Evolutionary conservation across 1,284 basidiomycete species (phyloP), one percentile per base, ranked within the genome.

Genomic region (Singerocomus inundabilis): DNA sequence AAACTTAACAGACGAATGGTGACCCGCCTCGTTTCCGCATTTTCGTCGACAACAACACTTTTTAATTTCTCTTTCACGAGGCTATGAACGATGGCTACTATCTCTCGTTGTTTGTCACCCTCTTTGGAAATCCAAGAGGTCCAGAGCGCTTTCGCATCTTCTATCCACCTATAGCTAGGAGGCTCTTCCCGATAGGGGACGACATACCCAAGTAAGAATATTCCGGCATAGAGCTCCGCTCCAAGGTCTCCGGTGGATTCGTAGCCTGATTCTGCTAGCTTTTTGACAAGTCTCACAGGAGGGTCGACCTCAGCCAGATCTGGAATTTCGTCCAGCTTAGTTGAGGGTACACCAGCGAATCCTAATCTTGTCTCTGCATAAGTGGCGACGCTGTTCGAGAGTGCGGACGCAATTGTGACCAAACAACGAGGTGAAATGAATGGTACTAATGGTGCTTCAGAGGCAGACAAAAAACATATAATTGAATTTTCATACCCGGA

Each of bases 41-140:
- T 65, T 28, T 74, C 74, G 57, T 79, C 75, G 26, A 62, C 49
- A 12, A 85, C 48, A 15, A 83, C 53, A 13, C 58, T 66, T 21
- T 65, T 71, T 46, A 85, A 52, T 35, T 66, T 67, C 30, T 64
- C 62, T 48, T 75, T 78, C 42, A 83, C 63, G 6, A 69, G 60
- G 12, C 53, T 58, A 7, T 68, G 34, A 11, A 73, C 66, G 9
- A 54, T 54, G 9, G 55, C 49, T 46, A 37, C 47, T 29, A 64
- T 49, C 13, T 51, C 60, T 21, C 31, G 51, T 35, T 56, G 38
- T n/a, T 28, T 43, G 7, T 42, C 36, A 2, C 51, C 48, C 0
- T 61, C 58, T 7, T 51, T 41, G 16, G 61, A 59, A n/a, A 67
- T 42, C 71, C 73, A 75, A 25, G 57, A 47, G 18, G 30, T 55